Evolutionary conservation across 1,284 basidiomycete species (phyloP).

Genomic region (Jaminaea rosea): DNA sequence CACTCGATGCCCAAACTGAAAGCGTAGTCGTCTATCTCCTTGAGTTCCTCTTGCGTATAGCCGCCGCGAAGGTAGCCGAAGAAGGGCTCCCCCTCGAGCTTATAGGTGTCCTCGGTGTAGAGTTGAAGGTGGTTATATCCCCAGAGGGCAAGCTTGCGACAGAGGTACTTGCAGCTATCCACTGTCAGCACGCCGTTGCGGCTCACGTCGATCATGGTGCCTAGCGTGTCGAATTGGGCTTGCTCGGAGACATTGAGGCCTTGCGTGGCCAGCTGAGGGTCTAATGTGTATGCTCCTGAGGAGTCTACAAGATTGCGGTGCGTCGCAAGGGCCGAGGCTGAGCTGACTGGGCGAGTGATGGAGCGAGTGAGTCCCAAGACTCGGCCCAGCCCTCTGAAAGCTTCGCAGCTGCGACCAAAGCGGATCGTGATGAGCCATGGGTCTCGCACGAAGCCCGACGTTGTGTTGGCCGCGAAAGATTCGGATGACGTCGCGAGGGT

Average conservation of each 20-base stretch:
- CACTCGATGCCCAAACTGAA: conserved; percentile 28
- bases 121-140: conserved; percentile 42
- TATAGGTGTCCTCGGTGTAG: conserved; percentile 47
- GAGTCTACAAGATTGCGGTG: not conserved
- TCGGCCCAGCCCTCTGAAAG: conserved; percentile 26
- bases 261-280: not conserved
- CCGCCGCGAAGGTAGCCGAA: conserved; percentile 46
- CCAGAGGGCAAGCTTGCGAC: conserved; percentile 40
- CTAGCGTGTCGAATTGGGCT: conserved; percentile 29
- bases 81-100: conserved; percentile 47
- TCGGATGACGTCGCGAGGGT: not conserved
- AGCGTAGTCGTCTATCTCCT: conserved; percentile 47
- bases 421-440: conserved; percentile 6
- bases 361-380: conserved; percentile 14
- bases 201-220: conserved; percentile 49
- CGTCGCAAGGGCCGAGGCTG: not conserved
- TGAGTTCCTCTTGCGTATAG: conserved; percentile 34
- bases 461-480: not conserved
- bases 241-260: conserved; percentile 2
- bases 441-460: not conserved
- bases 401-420: conserved; percentile 11
- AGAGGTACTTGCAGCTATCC: conserved; percentile 32
- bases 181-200: conserved; percentile 47
- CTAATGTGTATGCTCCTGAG: not conserved
- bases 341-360: not conserved